Base-by-base conservation (phyloP, 176 grass and related monocot species). In the Rhynchospora pubera region DNA sequence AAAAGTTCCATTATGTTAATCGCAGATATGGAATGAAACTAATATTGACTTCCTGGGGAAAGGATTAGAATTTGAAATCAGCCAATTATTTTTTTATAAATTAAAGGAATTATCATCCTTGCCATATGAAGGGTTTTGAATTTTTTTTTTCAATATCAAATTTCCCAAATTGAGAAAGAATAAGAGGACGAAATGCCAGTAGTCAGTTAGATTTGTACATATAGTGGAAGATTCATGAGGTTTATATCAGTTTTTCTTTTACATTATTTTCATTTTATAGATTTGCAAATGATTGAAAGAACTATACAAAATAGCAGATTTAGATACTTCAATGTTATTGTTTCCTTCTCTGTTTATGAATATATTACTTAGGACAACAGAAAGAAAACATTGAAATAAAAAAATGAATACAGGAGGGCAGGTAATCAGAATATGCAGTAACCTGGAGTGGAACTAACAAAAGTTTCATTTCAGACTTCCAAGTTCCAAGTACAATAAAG, bases 181-280 rank as follows among this genome's bases (percentile, higher is more conserved):
- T 52, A 74, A 51, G 46, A 56, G 72, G 50, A 77, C 32, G n/a
- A 56, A 52, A 32, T 23, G 50, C 28, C 55, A 22, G 46, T 77
- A 77, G 50, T 77, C 50, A 77, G 48, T 30, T 77, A 56, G 72
- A 56, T 77, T 3, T 56, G 72, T 77, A 32, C 23, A 77, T 56
- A 56, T 77, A 56, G 50, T 7, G 23, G 72, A 56, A 56, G 24
- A 4, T 56, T 56, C 50, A 77, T 18, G 14, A 30, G 72, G 0
- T 77, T 77, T 53, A 32, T 77, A 13, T 0, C 14, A 55, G 23
- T 30, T 55, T 76, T 52, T 76, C 70, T 30, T 14, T 75, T 75
- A 74, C 46, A 53, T 77, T 77, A 77, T 56, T 30, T 56, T 77
- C 72, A 55, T 55, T 76, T 32, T 77, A 32, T 56, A 56, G 72